Conservation (phyloP, 768 basidiomycete genomes). For the Leccinum subgranulosum region DNA sequence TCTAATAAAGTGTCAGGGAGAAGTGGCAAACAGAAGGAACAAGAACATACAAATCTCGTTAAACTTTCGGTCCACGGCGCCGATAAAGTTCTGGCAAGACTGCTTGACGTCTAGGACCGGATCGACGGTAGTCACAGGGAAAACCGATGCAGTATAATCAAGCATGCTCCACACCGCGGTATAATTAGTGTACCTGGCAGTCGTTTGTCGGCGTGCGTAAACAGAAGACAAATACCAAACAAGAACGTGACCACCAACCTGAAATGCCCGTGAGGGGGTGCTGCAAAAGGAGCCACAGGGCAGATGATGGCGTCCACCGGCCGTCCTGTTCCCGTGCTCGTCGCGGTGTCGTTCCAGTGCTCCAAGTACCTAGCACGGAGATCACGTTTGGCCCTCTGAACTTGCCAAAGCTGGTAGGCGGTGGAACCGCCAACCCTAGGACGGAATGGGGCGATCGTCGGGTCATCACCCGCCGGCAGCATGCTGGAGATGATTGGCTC, state of each 20-base stretch:
- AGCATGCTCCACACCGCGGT: constrained; percentile 65
- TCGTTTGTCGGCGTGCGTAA: background rate
- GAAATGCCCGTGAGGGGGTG: constrained; percentile 57
- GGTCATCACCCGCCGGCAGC: constrained; percentile 30
- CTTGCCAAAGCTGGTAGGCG: too few relatives aligned
- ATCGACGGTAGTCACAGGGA: constrained; percentile 67
- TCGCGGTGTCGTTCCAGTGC: too few relatives aligned
- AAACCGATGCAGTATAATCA: constrained; percentile 60
- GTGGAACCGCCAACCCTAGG: too few relatives aligned
- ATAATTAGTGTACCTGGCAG: constrained; percentile 44
- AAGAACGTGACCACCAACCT: constrained; percentile 34
- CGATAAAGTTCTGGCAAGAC: constrained; percentile 45
- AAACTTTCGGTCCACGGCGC: constrained; percentile 43
- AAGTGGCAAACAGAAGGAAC: background rate
- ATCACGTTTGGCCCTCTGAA: too few relatives aligned
- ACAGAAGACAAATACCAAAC: background rate
- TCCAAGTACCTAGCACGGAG: too few relatives aligned
- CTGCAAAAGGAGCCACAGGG: too few relatives aligned
- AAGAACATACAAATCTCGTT: constrained; percentile 52
- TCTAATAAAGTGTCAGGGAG: constrained; percentile 37
- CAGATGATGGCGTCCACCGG: too few relatives aligned
- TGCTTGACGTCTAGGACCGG: constrained; percentile 46
- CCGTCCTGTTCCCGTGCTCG: too few relatives aligned
- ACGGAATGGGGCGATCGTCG: constrained; percentile 19
- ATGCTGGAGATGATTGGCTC: constrained; percentile 57